Evolutionary conservation across 805 yeast genomes (phyloP).

Genomic region (Ogataea parapolymorpha): DNA sequence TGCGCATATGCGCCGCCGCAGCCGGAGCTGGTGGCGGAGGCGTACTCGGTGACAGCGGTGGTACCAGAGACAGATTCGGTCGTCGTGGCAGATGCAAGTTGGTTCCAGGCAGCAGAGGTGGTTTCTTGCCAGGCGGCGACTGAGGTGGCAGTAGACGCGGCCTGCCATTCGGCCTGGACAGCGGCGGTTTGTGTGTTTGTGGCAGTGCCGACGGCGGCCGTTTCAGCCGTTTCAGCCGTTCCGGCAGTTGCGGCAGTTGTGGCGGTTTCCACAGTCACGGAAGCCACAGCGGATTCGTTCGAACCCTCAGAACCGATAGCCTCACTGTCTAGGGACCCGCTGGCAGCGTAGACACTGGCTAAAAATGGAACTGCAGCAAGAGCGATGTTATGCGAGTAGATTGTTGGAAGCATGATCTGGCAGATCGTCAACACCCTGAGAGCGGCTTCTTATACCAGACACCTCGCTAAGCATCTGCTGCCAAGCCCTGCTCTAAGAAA

Average conservation of each 20-base stretch:
- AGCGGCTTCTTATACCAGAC: constrained; percentile 4
- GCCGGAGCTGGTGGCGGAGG: constrained; percentile 8
- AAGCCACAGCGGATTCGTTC: not conserved
- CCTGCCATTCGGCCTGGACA: too few relatives aligned
- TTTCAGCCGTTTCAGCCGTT: not conserved
- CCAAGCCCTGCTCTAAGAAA: constrained; percentile 7
- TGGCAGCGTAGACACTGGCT: constrained; percentile 8
- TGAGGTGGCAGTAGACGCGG: not conserved
- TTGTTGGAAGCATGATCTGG: constrained; percentile 9
- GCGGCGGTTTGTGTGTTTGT: constrained; percentile 2
- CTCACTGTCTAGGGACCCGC: constrained; percentile 19
- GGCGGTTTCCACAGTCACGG: constrained; percentile 2
- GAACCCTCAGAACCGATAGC: not conserved
- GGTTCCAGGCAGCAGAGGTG: not conserved
- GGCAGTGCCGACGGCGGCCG: constrained; percentile 2
- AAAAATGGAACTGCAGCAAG: constrained; percentile 13
- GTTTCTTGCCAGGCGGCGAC: not conserved
- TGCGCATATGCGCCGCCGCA: constrained; percentile 30
- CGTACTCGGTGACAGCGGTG: not conserved
- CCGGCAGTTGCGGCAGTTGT: not conserved
- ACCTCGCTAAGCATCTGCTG: not conserved
- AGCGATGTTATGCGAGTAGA: constrained; percentile 12
- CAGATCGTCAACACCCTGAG: not conserved
- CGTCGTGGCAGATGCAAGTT: not conserved
- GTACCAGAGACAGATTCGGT: too few relatives aligned